These are phyloP conservation scores for Citeromyces hawaiiensis DNA, from an alignment of 1,139 yeast genomes.

Conservation along the genomic window DNA sequence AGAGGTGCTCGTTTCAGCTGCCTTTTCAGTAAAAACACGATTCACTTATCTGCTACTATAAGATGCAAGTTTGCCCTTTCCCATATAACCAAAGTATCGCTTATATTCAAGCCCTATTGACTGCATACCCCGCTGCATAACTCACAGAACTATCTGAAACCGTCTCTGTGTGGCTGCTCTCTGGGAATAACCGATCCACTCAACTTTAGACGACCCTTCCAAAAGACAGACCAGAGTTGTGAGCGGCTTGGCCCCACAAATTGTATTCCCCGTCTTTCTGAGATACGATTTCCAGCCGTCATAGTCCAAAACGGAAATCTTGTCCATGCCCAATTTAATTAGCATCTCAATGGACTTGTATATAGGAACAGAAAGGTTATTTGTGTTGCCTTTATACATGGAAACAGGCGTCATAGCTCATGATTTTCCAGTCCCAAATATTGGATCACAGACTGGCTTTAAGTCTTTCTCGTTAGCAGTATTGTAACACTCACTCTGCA, in stretches of 20 bases:
- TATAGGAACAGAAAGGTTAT: constrained; percentile 26
- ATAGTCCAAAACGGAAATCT: constrained; percentile 40
- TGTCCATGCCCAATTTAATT: constrained; percentile 57
- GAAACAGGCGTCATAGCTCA: too few relatives aligned
- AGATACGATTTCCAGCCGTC: constrained; percentile 58
- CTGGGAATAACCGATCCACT: constrained; percentile 80
- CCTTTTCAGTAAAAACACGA: too few relatives aligned
- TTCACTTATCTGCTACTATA: too few relatives aligned
- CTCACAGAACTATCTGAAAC: constrained; percentile 69
- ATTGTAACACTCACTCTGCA: too few relatives aligned
- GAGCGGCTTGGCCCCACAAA: constrained; percentile 87
- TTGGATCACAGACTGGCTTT: too few relatives aligned
- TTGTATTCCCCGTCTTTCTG: constrained; percentile 64
- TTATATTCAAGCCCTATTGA: constrained; percentile 6
- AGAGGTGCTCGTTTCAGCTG: too few relatives aligned
- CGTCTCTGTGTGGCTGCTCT: constrained; percentile 41
- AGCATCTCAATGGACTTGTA: constrained; percentile 59
- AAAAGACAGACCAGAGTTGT: constrained; percentile 44
- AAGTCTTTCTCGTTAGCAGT: too few relatives aligned
- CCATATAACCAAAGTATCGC: too few relatives aligned
- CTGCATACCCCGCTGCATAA: constrained; percentile 75
- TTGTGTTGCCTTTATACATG: too few relatives aligned
- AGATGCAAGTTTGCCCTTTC: too few relatives aligned
- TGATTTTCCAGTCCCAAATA: too few relatives aligned
- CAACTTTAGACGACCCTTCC: constrained; percentile 25